Evolutionary conservation across 2,329 filamentous ascomycete genomes (phyloP), one percentile per base, ranked within the genome.

Genomic region (Dothideomycetes sp.): DNA sequence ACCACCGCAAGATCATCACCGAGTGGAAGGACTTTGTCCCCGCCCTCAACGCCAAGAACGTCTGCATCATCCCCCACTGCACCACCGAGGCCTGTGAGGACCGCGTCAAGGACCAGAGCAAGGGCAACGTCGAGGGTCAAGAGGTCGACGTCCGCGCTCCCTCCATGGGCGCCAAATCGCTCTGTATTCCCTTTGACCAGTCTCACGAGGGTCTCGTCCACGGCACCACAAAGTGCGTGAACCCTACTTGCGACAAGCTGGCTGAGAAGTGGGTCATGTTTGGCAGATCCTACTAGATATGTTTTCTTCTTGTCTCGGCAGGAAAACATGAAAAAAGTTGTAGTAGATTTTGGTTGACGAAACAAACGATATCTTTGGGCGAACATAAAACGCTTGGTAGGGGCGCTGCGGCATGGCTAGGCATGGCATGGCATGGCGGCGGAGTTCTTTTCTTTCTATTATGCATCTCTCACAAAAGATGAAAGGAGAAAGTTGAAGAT

Each of bases 231-330:
- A 88, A 91, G 65, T 98, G 91, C 60, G 71, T 89, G 52, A 95
- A 84, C 71, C 89, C 89, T 31, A 81, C 89, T 55, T 96, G 89
- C 65, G 69, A 70, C 45, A 70, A 69, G 47, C 65, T 77, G 37
- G 89, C 89, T 14, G 77, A 89, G 70, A 75, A 81, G 55, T 96
- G 85, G 82, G 84, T 84, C 62, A 82, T 95, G 79, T 96, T 95
- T 63, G 89, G 89, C 54, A 53, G 68, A 48, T 69, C 65, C 43
- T 61, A 64, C 45, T 64, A 61, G 41, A 39, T n/a, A 8, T 7
- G 12, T n/a, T n/a, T 7, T 7, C 22, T 7, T 27, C 22, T 7
- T 27, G 22, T 7, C 12, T 7, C 12, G 22, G 22, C 22, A 12
- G 12, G 22, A 27, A 27, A 12, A 27, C n/a, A n/a, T n/a, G 22